Evolutionary conservation across 805 yeast genomes (phyloP).

Genomic region (Ogataea pilisensis): DNA sequence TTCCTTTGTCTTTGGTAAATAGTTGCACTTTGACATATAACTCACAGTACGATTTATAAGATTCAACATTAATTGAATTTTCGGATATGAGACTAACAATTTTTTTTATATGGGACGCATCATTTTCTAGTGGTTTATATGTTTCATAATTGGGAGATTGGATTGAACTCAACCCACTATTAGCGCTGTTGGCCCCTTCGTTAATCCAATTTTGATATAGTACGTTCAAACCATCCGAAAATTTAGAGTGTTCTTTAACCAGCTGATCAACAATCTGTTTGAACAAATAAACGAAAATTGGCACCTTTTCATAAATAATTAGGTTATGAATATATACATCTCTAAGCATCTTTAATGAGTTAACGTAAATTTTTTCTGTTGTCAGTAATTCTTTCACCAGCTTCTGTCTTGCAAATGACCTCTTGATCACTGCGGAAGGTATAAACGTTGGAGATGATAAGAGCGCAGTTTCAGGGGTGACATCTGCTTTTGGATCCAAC

Average conservation of each 20-base stretch:
- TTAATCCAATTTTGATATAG: constrained; percentile 21
- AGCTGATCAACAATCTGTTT: constrained; percentile 26
- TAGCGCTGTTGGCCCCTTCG: constrained; percentile 2
- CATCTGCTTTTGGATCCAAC: constrained; percentile 2
- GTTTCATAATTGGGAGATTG: constrained; percentile 25
- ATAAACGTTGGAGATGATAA: constrained; percentile 8
- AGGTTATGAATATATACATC: constrained; percentile 41
- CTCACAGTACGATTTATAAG: constrained; percentile 26
- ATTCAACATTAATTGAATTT: constrained; percentile 20
- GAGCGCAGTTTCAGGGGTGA: constrained; percentile 12
- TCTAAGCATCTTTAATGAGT: constrained; percentile 38
- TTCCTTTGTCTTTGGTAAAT: constrained; percentile 19
- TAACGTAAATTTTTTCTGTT: constrained; percentile 47
- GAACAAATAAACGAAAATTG: constrained; percentile 32
- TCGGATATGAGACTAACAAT: constrained; percentile 17
- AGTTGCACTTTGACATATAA: constrained; percentile 19
- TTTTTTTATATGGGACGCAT: constrained; percentile 15
- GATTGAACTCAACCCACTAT: constrained; percentile 8
- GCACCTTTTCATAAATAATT: constrained; percentile 31
- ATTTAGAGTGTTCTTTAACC: constrained; percentile 29
- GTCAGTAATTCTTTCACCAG: constrained; percentile 41
- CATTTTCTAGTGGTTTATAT: constrained; percentile 19
- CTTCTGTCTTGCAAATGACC: constrained; percentile 26
- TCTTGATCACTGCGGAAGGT: constrained; percentile 12
- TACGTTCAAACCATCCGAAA: constrained; percentile 26